These are phyloP conservation scores for Komagataella pseudopastoris DNA, from an alignment of 805 yeast species.

Conservation along the genomic window DNA sequence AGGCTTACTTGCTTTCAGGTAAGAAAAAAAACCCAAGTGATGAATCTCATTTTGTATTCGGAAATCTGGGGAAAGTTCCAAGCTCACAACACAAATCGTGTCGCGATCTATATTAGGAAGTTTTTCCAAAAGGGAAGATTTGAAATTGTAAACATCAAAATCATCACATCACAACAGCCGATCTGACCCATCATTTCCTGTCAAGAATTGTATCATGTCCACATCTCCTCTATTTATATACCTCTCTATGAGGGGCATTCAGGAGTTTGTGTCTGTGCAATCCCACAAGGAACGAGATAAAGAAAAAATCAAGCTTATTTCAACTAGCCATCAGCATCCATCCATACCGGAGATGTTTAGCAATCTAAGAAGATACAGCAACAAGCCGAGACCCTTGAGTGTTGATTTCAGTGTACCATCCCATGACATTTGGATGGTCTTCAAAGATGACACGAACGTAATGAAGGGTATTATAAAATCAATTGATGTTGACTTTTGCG, in stretches of 20 bases:
- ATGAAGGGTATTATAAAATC: slow-evolving; percentile 43
- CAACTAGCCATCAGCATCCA: background rate
- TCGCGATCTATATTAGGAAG: background rate
- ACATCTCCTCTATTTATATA: background rate
- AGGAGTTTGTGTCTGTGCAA: background rate
- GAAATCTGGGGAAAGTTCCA: background rate
- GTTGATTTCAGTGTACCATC: background rate
- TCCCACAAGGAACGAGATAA: background rate
- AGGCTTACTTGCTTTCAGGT: too few relatives aligned
- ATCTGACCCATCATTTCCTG: background rate
- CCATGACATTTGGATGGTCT: slow-evolving; percentile 28
- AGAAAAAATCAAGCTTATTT: background rate
- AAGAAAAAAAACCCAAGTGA: background rate
- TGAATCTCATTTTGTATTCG: background rate
- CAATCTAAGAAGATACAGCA: background rate
- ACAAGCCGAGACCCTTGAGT: background rate
- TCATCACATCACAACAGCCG: background rate
- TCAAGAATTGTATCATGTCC: background rate
- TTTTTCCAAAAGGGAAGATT: too few relatives aligned
- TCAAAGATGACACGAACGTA: slow-evolving; percentile 84
- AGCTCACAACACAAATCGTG: background rate
- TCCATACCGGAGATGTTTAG: background rate
- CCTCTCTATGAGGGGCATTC: background rate
- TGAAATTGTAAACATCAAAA: background rate
- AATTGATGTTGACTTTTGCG: background rate